These are phyloP conservation scores for Hawksworthiomyces lignivorus DNA, from an alignment of 2,329 filamentous ascomycete genomes.

Conservation along the genomic window DNA sequence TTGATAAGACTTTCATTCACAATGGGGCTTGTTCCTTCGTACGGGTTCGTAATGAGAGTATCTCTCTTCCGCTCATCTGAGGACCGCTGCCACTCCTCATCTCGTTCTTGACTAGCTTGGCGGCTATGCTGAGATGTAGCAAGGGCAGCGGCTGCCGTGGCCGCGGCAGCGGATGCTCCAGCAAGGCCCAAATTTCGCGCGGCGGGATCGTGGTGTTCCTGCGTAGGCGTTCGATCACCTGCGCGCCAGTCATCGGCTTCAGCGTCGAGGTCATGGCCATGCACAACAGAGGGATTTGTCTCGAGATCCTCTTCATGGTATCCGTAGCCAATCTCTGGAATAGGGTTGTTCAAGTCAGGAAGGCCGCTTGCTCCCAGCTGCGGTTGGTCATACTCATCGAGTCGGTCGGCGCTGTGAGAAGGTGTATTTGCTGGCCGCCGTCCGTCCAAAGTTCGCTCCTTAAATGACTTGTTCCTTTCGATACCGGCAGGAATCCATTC, in stretches of 20 bases:
- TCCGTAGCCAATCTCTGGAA: slow-evolving; percentile 68
- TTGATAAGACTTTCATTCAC: slow-evolving; percentile 41
- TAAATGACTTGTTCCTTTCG: slow-evolving; percentile 56
- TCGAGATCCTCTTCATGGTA: slow-evolving; percentile 56
- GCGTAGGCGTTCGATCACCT: slow-evolving; percentile 25
- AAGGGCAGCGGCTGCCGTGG: slow-evolving; percentile 41
- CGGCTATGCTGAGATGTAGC: slow-evolving; percentile 43
- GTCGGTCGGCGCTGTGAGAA: slow-evolving; percentile 50
- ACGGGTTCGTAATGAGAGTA: slow-evolving; percentile 59
- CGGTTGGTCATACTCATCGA: slow-evolving; percentile 42
- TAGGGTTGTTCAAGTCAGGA: slow-evolving; percentile 60
- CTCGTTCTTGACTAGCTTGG: slow-evolving; percentile 48
- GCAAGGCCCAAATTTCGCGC: slow-evolving; percentile 45
- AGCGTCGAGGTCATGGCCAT: slow-evolving; percentile 55
- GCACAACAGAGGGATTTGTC: slow-evolving; percentile 78
- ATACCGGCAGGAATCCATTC: slow-evolving; percentile 44
- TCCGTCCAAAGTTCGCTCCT: slow-evolving; percentile 51
- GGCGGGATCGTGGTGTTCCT: slow-evolving; percentile 24
- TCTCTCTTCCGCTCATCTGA: slow-evolving; percentile 58
- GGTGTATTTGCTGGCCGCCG: slow-evolving; percentile 48
- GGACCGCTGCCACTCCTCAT: slow-evolving; percentile 57
- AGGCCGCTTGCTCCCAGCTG: slow-evolving; percentile 62
- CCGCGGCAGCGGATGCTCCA: slow-evolving; percentile 38
- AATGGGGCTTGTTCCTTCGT: slow-evolving; percentile 57
- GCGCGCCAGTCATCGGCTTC: slow-evolving; percentile 21